Evolutionary conservation across 2,329 filamentous ascomycete genomes (phyloP).

Genomic region (Fusarium incarnatum): DNA sequence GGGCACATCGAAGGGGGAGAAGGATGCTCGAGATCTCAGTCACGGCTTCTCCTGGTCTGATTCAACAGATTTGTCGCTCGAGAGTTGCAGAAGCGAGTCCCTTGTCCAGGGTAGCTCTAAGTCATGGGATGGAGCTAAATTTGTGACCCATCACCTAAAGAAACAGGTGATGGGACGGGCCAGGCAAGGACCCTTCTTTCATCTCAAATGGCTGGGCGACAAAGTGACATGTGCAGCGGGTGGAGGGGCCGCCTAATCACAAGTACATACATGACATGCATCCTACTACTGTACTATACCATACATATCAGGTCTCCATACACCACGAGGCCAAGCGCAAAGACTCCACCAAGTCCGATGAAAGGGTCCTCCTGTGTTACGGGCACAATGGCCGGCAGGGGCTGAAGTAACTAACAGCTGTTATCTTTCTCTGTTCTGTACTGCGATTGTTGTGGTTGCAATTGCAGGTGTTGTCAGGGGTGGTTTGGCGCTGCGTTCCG

Average conservation of each 20-base stretch:
- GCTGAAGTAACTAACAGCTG: constrained; percentile 8
- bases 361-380: constrained; percentile 20
- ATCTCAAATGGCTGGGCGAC: constrained; percentile 27
- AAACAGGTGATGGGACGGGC: constrained; percentile 29
- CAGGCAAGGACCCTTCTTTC: constrained; percentile 18
- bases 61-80: constrained; percentile 10
- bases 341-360: constrained; percentile 23
- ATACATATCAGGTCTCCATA: background rate
- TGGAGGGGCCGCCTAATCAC: constrained; percentile 13
- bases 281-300: background rate
- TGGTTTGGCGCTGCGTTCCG: constrained; percentile 16
- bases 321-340: constrained; percentile 31
- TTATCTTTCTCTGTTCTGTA: constrained; percentile 3
- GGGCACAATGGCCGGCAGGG: background rate
- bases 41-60: constrained; percentile 22
- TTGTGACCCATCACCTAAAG: constrained; percentile 32
- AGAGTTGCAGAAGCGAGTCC: constrained; percentile 5
- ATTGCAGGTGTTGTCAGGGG: constrained; percentile 9
- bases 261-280: constrained; percentile 13
- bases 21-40: constrained; percentile 7
- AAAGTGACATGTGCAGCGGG: constrained; percentile 23
- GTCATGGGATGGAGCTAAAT: constrained; percentile 31
- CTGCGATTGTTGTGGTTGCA: background rate
- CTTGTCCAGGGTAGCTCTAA: constrained; percentile 33
- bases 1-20: constrained; percentile 1